Percentiles rank a stretch among this genome's conserved stretches.
Conservation (phyloP, 2,329 filamentous ascomycete species). For the Trichoderma guizhouense region DNA sequence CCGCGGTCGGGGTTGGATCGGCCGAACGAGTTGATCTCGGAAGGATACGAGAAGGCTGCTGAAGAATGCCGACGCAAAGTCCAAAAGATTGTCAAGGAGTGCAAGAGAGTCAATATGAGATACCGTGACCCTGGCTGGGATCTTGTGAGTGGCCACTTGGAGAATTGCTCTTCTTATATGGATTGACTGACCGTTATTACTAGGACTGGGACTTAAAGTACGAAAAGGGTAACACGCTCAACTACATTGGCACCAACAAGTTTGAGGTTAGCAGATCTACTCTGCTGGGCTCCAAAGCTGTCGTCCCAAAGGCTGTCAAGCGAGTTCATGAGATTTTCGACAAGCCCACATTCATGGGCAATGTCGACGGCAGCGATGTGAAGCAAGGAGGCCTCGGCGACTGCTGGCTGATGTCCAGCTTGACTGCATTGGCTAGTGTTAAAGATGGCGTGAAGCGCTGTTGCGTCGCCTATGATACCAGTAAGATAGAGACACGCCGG, state of each 20-base stretch:
- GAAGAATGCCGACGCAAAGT: slow-evolving; percentile 63
- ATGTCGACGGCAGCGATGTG: slow-evolving; percentile 68
- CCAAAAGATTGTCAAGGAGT: slow-evolving; percentile 60
- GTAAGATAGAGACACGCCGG: slow-evolving; percentile 32
- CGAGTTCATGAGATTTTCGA: slow-evolving; percentile 72
- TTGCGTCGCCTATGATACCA: slow-evolving; percentile 71
- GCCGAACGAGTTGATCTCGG: slow-evolving; percentile 58
- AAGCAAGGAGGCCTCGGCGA: slow-evolving; percentile 76
- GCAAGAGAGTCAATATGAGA: slow-evolving; percentile 71
- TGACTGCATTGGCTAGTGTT: slow-evolving; percentile 74
- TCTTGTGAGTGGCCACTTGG: slow-evolving; percentile 41
- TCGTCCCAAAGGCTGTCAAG: slow-evolving; percentile 70
- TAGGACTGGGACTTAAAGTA: slow-evolving; percentile 68
- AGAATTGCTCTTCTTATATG: neutral
- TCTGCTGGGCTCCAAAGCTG: slow-evolving; percentile 44
- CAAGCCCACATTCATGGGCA: slow-evolving; percentile 64
- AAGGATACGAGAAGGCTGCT: slow-evolving; percentile 61
- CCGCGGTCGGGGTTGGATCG: slow-evolving; percentile 48
- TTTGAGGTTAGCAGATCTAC: slow-evolving; percentile 50
- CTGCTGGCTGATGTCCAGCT: slow-evolving; percentile 77
- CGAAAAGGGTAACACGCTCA: slow-evolving; percentile 54
- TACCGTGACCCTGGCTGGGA: slow-evolving; percentile 67
- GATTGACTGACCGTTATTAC: slow-evolving; percentile 10
- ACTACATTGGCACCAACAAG: slow-evolving; percentile 48
- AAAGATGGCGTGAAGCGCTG: slow-evolving; percentile 66